Base-by-base conservation (phyloP, 805 yeast genomes). In the Candida verbasci region DNA sequence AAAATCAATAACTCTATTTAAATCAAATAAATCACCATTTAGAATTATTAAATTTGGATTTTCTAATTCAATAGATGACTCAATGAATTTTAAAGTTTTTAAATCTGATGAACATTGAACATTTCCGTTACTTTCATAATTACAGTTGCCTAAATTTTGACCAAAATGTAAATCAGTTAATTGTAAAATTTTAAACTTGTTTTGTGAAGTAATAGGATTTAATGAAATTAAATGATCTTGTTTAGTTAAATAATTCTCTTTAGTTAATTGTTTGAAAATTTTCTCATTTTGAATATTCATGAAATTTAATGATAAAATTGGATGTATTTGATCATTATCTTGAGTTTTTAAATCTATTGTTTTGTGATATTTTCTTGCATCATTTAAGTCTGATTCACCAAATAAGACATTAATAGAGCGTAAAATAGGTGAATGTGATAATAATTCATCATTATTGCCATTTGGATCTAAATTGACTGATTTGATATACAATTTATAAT, bases 161-260 rank as follows among this genome's bases (percentile, higher is more conserved):
- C 67, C 63, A 40, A 62, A 59, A 43, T 66, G 72, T 37, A 65
- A 47, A 43, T 67, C 72, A 24, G 65, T 55, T 21, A 66, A 29
- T 42, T 66, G 72, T 29, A 66, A 41, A 11, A 66, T 44, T 43
- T 58, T 64, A 41, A 60, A 61, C 8, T 49, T 52, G 11, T 18
- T 11, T 3, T n/a, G n/a, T n/a, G n/a, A n/a, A n/a, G n/a, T 24
- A 8, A 26, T 6, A 4, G 28, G 8, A 18, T 18, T 18, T 18
- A 18, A 29, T 20, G 5, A 9, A 5, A 28, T 27, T 10, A 9
- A 7, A 22, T 34, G 37, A 17, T 34, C 12, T 15, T 21, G 7
- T 23, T 28, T 28, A 3, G 26, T 16, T 7, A 15, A 6, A 6
- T n/a, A 4, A 11, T 11, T 18, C 26, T 33, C 17, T 11, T 20